Evolutionary conservation across 2,329 filamentous ascomycete genomes (phyloP), one percentile per base, ranked within the genome.

Genomic region (Cryphonectria japonica): DNA sequence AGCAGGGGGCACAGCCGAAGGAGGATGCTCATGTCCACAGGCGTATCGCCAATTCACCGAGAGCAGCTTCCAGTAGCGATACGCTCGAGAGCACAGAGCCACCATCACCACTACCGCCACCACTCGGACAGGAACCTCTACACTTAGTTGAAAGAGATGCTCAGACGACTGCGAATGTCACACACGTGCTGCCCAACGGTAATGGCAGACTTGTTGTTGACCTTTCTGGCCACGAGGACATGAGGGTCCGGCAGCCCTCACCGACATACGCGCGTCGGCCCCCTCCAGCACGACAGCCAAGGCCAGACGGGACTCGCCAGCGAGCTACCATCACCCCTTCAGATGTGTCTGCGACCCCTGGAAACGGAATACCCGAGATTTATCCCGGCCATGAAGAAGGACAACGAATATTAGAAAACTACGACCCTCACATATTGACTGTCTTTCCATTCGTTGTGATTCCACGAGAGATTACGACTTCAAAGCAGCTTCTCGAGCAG

Each of bases 371-470:
- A 7, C 67, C 59, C 11, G 50, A 59, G 32, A 63, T 54, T 46
- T 63, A 62, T 54, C 67, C 67, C 11, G 26, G 16, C 6, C 22
- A 29, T 9, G 77, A 76, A 1, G 84, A 86, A 75, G 83, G 82
- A 4, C 81, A 82, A 46, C 63, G 73, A 8, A 75, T 85, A 52
- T 75, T 87, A n/a, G 68, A 73, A 8, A 74, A 77, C 39, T 86
- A 81, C 71, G 77, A 76, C 32, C 74, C 77, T 2, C 68, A 78
- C 29, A 77, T 82, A 68, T 77, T 77, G 43, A 77, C 76, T 0
- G 74, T 85, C 11, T 83, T 84, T 67, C 85, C 85, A 11, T 87
- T 87, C 72, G 82, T 85, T 11, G 73, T 83, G 19, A 76, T 85
- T 5, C 81, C 84, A 0, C 73, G 74, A 34, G 72, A 78, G 7